A percentile compares a stretch with the other conserved stretches of the same genome.
Evolutionary conservation across 306 rosid genomes (phyloP).

Genomic region (Glycine latifolia): DNA sequence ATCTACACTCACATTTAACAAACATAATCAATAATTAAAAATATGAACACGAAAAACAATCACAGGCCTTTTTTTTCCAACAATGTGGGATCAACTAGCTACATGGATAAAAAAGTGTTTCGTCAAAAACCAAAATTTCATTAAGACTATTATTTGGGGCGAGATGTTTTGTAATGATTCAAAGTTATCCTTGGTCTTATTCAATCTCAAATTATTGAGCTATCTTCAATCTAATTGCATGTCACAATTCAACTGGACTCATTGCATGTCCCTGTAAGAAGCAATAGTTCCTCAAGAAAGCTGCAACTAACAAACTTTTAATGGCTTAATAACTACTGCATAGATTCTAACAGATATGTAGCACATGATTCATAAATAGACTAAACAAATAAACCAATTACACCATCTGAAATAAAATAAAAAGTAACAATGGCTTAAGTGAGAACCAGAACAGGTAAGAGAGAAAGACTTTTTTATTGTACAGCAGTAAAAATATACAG

Average conservation of each 20-base stretch:
- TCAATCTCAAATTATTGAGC: not conserved
- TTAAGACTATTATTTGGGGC: not conserved
- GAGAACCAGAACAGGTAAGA: conserved; percentile 13
- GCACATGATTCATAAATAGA: conserved; percentile 19
- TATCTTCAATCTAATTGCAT: not conserved
- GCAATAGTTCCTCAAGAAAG: conserved; percentile 11
- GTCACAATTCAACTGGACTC: not conserved
- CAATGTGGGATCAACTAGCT: not conserved
- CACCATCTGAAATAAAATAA: conserved; percentile 28
- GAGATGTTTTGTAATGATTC: not conserved
- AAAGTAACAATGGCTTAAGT: not conserved
- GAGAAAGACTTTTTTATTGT: conserved; percentile 3
- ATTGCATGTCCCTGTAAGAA: not conserved
- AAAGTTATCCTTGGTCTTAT: conserved; percentile 6
- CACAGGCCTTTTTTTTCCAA: not conserved
- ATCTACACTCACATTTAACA: not conserved
- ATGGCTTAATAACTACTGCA: conserved; percentile 20
- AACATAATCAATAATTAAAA: not conserved
- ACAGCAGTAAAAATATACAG: no score
- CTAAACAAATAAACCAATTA: conserved; percentile 27
- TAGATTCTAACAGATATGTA: conserved; percentile 3
- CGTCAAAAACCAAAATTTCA: conserved; percentile 8
- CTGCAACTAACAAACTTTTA: conserved; percentile 24
- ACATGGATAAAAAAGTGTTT: not conserved
- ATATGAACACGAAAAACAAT: not conserved